A percentile compares a stretch with the other conserved stretches of the same genome.
phyloP scores from a whole-genome alignment of 2,329 filamentous ascomycete genomes.

The Alternaria sp. region DNA sequence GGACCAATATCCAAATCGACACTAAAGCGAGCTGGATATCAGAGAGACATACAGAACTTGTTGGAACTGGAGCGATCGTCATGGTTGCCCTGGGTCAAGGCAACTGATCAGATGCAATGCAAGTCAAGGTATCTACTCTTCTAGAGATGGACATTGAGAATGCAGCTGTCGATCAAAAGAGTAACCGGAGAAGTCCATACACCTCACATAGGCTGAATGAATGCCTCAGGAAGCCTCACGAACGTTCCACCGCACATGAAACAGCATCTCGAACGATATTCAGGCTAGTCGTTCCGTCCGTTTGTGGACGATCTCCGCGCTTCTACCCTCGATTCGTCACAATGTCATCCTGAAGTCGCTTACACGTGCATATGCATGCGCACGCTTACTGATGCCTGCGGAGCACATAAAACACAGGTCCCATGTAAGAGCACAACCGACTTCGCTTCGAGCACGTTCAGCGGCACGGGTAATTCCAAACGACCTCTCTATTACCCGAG shows the following conservation, averaged over 20 bases:
- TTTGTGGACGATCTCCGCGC: background rate
- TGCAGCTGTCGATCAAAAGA: slow-evolving; percentile 70
- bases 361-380: background rate
- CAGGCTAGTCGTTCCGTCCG: background rate
- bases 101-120: slow-evolving; percentile 76
- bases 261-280: background rate
- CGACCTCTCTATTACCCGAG: background rate
- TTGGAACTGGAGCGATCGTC: slow-evolving; percentile 71
- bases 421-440: background rate
- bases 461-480: slow-evolving; percentile 15
- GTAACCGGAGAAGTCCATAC: slow-evolving; percentile 67
- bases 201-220: slow-evolving; percentile 12
- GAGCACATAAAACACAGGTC: background rate
- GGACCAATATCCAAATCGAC: slow-evolving; percentile 87
- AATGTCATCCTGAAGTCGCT: background rate
- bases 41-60: slow-evolving; percentile 83
- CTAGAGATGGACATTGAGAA: slow-evolving; percentile 72
- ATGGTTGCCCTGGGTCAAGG: slow-evolving; percentile 87
- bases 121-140: slow-evolving; percentile 79
- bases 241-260: background rate
- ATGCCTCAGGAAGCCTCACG: background rate
- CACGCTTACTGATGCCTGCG: background rate
- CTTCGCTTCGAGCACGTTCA: background rate
- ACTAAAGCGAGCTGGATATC: slow-evolving; percentile 88
- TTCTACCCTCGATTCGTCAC: background rate